Evolutionary conservation across 2,329 filamentous ascomycete species (phyloP).

Genomic region (Orbilia blumenaviensis): DNA sequence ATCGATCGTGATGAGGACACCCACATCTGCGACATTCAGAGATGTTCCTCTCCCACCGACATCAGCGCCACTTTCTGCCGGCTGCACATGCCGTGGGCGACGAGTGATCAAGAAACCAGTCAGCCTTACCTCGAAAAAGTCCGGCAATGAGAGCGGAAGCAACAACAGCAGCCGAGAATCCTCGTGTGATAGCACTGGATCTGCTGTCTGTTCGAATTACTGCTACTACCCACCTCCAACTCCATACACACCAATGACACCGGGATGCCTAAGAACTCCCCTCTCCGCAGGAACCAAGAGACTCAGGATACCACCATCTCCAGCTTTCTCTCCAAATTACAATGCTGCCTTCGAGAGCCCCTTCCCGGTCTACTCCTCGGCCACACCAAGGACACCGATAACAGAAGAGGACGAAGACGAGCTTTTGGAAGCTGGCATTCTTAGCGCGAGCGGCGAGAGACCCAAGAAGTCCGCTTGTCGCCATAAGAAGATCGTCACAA

Average conservation of each 20-base stretch:
- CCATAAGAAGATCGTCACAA: conserved; percentile 70
- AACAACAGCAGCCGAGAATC: conserved; percentile 63
- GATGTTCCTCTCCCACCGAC: conserved; percentile 64
- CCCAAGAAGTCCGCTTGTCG: conserved; percentile 71
- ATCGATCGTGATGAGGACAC: conserved; percentile 77
- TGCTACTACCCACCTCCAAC: conserved; percentile 68
- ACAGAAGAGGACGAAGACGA: conserved; percentile 73
- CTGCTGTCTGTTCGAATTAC: conserved; percentile 65
- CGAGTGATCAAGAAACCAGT: conserved; percentile 61
- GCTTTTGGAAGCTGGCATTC: conserved; percentile 61
- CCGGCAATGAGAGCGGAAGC: conserved; percentile 59
- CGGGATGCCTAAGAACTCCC: conserved; percentile 69
- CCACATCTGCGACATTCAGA: conserved; percentile 65
- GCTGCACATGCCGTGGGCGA: conserved; percentile 64
- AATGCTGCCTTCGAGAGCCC: conserved; percentile 71
- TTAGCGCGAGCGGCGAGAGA: conserved; percentile 62
- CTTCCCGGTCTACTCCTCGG: conserved; percentile 67
- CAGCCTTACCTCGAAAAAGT: conserved; percentile 20
- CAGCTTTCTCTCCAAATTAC: conserved; percentile 67
- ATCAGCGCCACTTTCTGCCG: conserved; percentile 61
- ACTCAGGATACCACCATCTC: conserved; percentile 80
- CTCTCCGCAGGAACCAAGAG: conserved; percentile 67
- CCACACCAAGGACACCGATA: conserved; percentile 74
- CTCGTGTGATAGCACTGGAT: conserved; percentile 66
- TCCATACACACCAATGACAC: conserved; percentile 68